Conservation (phyloP, 176 grass and related monocot genomes). For the Ensete ventricosum region DNA sequence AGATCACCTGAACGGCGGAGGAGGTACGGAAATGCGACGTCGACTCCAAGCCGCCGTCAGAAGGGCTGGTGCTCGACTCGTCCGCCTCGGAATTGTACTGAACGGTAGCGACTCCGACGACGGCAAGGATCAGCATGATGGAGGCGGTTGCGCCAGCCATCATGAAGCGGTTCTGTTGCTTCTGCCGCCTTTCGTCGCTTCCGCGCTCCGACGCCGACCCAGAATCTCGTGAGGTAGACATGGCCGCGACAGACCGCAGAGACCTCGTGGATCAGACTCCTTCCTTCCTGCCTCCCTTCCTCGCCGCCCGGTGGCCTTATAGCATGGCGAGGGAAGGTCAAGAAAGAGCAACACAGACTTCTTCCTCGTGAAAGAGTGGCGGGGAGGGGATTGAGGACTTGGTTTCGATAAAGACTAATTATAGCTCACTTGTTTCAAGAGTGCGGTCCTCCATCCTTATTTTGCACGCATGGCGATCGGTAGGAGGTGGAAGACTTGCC, state of each 20-base stretch:
- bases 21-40: neutral
- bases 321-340: too few relatives aligned
- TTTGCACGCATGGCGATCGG: too few relatives aligned
- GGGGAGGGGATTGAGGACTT: too few relatives aligned
- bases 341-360: too few relatives aligned
- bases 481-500: too few relatives aligned
- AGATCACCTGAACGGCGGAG: constrained; percentile 41
- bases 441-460: too few relatives aligned
- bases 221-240: constrained; percentile 74
- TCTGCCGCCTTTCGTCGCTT: constrained; percentile 47
- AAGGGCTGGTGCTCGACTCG: neutral
- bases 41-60: neutral
- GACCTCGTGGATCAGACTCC: too few relatives aligned
- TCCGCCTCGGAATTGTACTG: constrained; percentile 22
- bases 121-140: constrained; percentile 37
- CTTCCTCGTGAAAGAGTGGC: too few relatives aligned
- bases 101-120: constrained; percentile 28
- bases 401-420: too few relatives aligned
- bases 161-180: constrained; percentile 39
- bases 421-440: too few relatives aligned
- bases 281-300: neutral
- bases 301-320: neutral
- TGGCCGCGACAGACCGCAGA: constrained; percentile 13
- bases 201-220: constrained; percentile 69
- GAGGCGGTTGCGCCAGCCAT: constrained; percentile 29